These are phyloP conservation scores for Mycocentrospora acerina DNA, from an alignment of 2,329 filamentous ascomycete species.

Conservation along the genomic window DNA sequence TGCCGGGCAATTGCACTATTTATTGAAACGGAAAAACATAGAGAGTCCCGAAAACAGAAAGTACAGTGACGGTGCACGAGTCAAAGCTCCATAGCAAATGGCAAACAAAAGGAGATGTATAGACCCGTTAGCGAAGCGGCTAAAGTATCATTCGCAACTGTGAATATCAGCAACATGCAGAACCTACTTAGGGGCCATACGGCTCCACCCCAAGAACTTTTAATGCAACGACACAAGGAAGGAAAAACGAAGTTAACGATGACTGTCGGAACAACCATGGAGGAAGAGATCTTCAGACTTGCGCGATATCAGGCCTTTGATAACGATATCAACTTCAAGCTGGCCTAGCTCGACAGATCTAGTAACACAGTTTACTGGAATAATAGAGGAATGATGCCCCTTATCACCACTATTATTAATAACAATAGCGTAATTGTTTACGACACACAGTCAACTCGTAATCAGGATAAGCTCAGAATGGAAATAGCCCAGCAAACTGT, in stretches of 20 bases:
- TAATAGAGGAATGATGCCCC: conserved; percentile 3
- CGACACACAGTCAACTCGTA: conserved; percentile 1
- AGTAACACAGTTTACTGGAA: conserved; percentile 1
- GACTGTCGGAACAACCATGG: no score
- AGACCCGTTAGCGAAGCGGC: not conserved
- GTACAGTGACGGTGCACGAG: conserved; percentile 3
- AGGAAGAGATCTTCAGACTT: not conserved
- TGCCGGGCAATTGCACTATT: no score
- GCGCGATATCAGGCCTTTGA: not conserved
- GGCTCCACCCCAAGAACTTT: not conserved
- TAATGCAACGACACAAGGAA: no score
- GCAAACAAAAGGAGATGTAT: conserved; percentile 3
- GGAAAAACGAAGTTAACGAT: no score
- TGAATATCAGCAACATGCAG: not conserved
- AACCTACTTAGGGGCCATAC: not conserved
- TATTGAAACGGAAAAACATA: not conserved
- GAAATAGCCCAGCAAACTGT: no score
- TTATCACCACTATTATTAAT: not conserved
- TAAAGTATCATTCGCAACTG: no score
- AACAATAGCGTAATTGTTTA: conserved; percentile 1
- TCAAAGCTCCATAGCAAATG: conserved; percentile 9
- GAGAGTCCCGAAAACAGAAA: conserved; percentile 7
- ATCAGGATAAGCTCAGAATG: not conserved
- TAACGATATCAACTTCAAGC: not conserved
- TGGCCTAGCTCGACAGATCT: conserved; percentile 1